Conservation (phyloP, 225 moss, liverwort and hornwort species). For the Polytrichum formosum region DNA sequence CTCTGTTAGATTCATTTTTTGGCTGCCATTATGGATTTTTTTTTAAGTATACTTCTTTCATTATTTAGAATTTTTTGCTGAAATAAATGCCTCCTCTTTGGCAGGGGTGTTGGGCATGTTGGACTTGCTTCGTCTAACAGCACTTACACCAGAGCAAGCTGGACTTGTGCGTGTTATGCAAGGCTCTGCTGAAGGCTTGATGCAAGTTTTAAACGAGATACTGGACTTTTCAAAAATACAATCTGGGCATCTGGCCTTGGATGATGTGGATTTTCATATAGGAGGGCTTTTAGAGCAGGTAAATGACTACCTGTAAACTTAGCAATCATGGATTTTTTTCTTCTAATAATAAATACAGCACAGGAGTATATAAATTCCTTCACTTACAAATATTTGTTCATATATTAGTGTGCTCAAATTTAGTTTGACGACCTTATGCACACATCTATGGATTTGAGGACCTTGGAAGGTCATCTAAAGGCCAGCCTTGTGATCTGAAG, state of each 20-base stretch:
- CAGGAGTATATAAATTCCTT: no score
- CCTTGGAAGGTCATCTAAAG: no score
- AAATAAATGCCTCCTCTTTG: constrained; percentile 2
- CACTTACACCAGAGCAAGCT: constrained; percentile 76
- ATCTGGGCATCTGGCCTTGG: constrained; percentile 79
- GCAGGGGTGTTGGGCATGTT: constrained; percentile 92
- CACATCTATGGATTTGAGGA: no score
- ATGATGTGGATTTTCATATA: constrained; percentile 63
- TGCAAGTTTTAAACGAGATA: constrained; percentile 95
- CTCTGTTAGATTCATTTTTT: no score
- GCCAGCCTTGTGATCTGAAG: no score
- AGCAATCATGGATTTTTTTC: neutral
- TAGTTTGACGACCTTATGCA: no score
- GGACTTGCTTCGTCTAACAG: constrained; percentile 79
- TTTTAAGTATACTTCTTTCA: no score
- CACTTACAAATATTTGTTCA: no score
- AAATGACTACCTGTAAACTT: neutral
- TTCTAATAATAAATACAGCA: neutral
- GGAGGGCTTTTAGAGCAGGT: constrained; percentile 82
- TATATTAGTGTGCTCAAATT: no score
- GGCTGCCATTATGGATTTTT: no score
- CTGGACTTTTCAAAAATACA: constrained; percentile 87
- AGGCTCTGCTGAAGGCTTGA: constrained; percentile 91
- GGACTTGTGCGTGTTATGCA: constrained; percentile 90
- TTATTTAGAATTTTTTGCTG: neutral